These are phyloP conservation scores for Arthrobotrys sphaeroides DNA, from an alignment of 2,329 filamentous ascomycete species.

Conservation along the genomic window DNA sequence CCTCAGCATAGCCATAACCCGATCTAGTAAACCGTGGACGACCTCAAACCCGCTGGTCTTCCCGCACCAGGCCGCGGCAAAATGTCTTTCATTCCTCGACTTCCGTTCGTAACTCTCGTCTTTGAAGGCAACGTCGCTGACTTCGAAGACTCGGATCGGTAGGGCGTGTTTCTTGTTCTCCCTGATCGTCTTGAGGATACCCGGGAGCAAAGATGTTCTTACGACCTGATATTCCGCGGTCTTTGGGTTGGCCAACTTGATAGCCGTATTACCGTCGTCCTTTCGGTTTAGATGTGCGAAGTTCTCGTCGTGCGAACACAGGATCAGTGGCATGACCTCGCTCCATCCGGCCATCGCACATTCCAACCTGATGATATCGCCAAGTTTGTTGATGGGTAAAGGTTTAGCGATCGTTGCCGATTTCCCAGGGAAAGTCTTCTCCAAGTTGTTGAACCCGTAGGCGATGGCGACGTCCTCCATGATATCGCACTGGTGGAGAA, in stretches of 20 bases:
- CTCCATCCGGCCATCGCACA: constrained; percentile 94
- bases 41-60: constrained; percentile 94
- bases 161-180: constrained; percentile 91
- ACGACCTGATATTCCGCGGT: constrained; percentile 93
- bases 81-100: constrained; percentile 91
- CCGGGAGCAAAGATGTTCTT: constrained; percentile 83
- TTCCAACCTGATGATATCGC: constrained; percentile 88
- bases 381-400: constrained; percentile 90
- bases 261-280: constrained; percentile 83
- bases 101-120: constrained; percentile 82
- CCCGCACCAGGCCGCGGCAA: constrained; percentile 94
- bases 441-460: constrained; percentile 96
- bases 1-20: constrained; percentile 90
- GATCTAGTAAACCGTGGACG: constrained; percentile 91
- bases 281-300: constrained; percentile 92
- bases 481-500: constrained; percentile 95
- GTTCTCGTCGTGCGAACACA: constrained; percentile 98
- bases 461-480: constrained; percentile 98
- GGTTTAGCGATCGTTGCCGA: constrained; percentile 86
- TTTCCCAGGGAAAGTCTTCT: constrained; percentile 84
- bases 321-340: constrained; percentile 93
- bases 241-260: constrained; percentile 90
- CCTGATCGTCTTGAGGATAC: constrained; percentile 88
- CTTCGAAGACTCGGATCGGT: constrained; percentile 92
- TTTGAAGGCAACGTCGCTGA: constrained; percentile 90